Conservation (phyloP, 2,329 filamentous ascomycete genomes). For the Cladosporium phlei region DNA sequence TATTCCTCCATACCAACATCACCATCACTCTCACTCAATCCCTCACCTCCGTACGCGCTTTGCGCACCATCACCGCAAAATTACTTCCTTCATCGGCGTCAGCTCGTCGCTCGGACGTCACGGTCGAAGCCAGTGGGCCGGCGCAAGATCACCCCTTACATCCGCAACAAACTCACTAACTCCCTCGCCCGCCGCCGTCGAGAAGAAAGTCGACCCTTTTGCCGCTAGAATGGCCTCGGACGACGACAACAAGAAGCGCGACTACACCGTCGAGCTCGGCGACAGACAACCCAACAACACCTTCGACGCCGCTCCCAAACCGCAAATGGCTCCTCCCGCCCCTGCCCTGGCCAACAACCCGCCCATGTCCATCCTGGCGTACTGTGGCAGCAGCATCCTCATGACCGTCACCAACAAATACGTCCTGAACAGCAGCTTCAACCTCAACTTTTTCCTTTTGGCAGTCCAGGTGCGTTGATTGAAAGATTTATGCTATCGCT, state of each 20-base stretch:
- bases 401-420: conserved; percentile 99
- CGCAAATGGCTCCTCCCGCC: conserved; percentile 48
- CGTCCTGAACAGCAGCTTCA: conserved; percentile 89
- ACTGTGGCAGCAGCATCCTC: conserved; percentile 93
- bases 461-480: conserved; percentile 80
- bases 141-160: conserved; percentile 21
- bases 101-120: conserved; percentile 22
- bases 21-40: too few relatives aligned
- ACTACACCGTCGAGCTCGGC: conserved; percentile 67
- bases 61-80: conserved; percentile 20
- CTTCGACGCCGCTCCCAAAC: conserved; percentile 32
- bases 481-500: too few relatives aligned
- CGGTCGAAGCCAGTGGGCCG: conserved; percentile 16
- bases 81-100: conserved; percentile 30
- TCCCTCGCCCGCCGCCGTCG: conserved; percentile 11
- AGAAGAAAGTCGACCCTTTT: conserved; percentile 8
- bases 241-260: conserved; percentile 82
- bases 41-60: too few relatives aligned
- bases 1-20: too few relatives aligned
- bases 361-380: conserved; percentile 73
- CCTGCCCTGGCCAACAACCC: conserved; percentile 59
- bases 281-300: conserved; percentile 51
- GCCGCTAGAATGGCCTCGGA: conserved; percentile 55
- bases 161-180: conserved; percentile 11
- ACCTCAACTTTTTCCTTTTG: conserved; percentile 93